Evolutionary conservation across 305 asterid genomes (phyloP).

Genomic region (Stenogyne calaminthoides): DNA sequence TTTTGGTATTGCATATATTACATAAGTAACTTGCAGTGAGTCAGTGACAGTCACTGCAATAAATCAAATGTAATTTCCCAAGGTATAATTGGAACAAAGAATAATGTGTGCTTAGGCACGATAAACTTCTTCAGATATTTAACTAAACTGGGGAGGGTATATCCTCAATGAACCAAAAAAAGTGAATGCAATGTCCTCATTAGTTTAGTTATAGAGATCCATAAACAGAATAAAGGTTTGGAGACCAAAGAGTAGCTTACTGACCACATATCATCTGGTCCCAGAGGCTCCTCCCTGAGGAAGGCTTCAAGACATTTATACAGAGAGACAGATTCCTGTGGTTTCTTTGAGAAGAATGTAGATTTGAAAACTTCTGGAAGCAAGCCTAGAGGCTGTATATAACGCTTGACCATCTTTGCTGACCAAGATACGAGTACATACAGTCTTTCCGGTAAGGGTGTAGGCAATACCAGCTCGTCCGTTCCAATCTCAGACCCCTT

Average conservation of each 20-base stretch:
- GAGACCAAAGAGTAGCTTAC: conserved; percentile 37
- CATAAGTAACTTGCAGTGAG: conserved; percentile 6
- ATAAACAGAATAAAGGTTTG: conserved; percentile 19
- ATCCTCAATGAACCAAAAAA: conserved; percentile 1
- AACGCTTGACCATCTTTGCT: conserved; percentile 50
- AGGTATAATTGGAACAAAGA: background rate
- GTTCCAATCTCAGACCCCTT: conserved; percentile 51
- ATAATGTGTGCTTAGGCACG: conserved; percentile 9
- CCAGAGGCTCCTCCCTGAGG: conserved; percentile 96
- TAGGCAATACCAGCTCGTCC: conserved; percentile 54
- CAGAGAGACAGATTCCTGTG: conserved; percentile 80
- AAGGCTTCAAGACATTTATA: conserved; percentile 96
- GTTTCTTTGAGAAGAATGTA: conserved; percentile 57
- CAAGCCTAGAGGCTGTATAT: conserved; percentile 51
- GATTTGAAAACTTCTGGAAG: conserved; percentile 81
- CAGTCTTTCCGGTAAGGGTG: conserved; percentile 47
- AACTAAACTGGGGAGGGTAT: background rate
- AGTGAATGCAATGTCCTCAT: background rate
- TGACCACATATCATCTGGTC: conserved; percentile 99
- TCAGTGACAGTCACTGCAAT: background rate
- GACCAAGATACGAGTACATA: conserved; percentile 84
- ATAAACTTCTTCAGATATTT: conserved; percentile 13
- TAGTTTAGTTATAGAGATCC: conserved; percentile 5
- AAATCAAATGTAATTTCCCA: background rate
- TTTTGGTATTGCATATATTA: background rate